Conservation (phyloP, 202 grass and related monocot species). For the Digitaria exilis region DNA sequence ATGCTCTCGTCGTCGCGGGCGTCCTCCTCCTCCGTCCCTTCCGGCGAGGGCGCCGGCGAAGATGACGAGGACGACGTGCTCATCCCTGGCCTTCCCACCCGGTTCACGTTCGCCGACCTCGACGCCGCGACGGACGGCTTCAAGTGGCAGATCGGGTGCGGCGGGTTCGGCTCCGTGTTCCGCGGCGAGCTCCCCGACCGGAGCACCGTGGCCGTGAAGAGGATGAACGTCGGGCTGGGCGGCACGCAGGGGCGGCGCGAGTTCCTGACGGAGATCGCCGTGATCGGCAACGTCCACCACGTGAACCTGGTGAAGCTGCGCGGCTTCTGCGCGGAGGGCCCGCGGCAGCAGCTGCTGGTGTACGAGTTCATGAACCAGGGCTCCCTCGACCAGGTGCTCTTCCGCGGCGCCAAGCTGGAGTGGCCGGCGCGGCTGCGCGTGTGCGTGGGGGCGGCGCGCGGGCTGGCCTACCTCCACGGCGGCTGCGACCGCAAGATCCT, state of each 20-base stretch:
- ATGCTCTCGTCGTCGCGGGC: not conserved
- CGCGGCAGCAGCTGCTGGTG: not conserved
- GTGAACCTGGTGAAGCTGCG: constrained; percentile 75
- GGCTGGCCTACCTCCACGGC: constrained; percentile 78
- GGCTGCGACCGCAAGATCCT: constrained; percentile 76
- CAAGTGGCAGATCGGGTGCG: constrained; percentile 59
- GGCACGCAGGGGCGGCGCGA: constrained; percentile 50
- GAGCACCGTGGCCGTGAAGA: constrained; percentile 59
- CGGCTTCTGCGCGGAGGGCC: constrained; percentile 69
- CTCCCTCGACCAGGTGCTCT: not conserved
- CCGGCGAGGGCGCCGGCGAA: not conserved
- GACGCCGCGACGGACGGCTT: constrained; percentile 40
- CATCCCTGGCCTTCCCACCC: not conserved
- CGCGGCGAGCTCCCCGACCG: constrained; percentile 65
- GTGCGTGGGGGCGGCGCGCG: constrained; percentile 55
- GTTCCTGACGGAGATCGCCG: constrained; percentile 82
- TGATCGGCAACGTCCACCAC: constrained; percentile 76
- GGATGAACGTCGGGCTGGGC: constrained; percentile 52
- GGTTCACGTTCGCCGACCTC: constrained; percentile 13
- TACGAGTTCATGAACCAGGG: constrained; percentile 17
- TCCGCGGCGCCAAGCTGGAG: constrained; percentile 20
- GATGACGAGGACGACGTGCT: not conserved
- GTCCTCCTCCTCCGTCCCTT: not conserved
- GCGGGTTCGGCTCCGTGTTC: constrained; percentile 75
- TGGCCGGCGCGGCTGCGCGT: constrained; percentile 50